Percentiles rank a stretch among this genome's conserved stretches.
phyloP scores from a whole-genome alignment of 2,329 filamentous ascomycete species.

The Aspergillus ruber region DNA sequence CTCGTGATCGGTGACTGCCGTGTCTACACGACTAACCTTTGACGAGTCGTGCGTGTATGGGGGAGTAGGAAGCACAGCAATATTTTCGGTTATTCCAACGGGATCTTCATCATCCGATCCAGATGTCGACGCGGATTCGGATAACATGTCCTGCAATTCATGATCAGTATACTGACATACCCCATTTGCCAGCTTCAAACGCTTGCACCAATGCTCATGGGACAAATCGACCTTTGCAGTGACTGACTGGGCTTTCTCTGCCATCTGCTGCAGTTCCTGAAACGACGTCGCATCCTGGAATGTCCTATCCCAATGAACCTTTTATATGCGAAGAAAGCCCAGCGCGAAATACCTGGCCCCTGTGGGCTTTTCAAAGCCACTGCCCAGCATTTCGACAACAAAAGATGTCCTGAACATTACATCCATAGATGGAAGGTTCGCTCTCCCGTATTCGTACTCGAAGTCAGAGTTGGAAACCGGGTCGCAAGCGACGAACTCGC shows the following conservation, averaged over 20 bases:
- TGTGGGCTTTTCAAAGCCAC: slow-evolving; percentile 67
- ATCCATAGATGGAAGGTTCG: slow-evolving; percentile 26
- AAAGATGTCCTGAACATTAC: slow-evolving; percentile 62
- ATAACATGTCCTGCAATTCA: slow-evolving; percentile 18
- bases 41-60: background rate
- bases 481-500: slow-evolving; percentile 41
- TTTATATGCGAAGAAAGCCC: slow-evolving; percentile 68
- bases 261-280: slow-evolving; percentile 62
- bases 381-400: slow-evolving; percentile 73
- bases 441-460: slow-evolving; percentile 43
- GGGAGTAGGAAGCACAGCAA: too few relatives aligned
- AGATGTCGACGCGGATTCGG: slow-evolving; percentile 13
- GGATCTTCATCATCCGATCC: slow-evolving; percentile 1
- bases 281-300: slow-evolving; percentile 65
- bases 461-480: slow-evolving; percentile 31
- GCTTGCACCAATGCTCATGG: slow-evolving; percentile 54
- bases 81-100: background rate
- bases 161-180: slow-evolving; percentile 17
- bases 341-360: slow-evolving; percentile 66
- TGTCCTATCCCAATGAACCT: slow-evolving; percentile 69
- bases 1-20: background rate
- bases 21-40: too few relatives aligned
- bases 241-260: slow-evolving; percentile 48
- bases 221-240: slow-evolving; percentile 51
- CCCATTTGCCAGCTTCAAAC: slow-evolving; percentile 50